A percentile compares a stretch with the other conserved stretches of the same genome.
Evolutionary conservation across 768 basidiomycete genomes (phyloP).

Genomic region (Calocera viscosa): DNA sequence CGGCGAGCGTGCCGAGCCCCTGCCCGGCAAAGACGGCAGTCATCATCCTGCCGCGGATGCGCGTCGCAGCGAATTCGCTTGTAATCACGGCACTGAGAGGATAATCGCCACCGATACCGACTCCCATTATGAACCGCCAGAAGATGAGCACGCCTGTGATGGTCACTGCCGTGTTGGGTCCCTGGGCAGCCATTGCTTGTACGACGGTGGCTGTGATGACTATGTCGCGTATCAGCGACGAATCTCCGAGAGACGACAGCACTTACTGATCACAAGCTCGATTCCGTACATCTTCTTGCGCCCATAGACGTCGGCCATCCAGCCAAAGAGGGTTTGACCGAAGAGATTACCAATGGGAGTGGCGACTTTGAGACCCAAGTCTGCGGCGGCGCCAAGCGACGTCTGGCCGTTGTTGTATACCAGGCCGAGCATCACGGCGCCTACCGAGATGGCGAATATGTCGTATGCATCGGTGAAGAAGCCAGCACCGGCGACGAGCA

Average conservation of each 20-base stretch:
- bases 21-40: constrained; percentile 19
- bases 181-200: constrained; percentile 25
- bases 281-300: constrained; percentile 36
- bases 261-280: constrained; percentile 21
- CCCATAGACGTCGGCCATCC: constrained; percentile 27
- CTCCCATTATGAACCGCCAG: constrained; percentile 19
- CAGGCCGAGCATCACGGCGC: constrained; percentile 15
- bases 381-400: constrained; percentile 14
- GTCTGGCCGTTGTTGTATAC: constrained; percentile 12
- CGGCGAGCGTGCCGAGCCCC: constrained; percentile 15
- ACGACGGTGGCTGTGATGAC: constrained; percentile 30
- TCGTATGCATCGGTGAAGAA: constrained; percentile 24
- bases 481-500: constrained; percentile 10
- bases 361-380: constrained; percentile 29
- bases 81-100: constrained; percentile 19
- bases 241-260: background rate
- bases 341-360: constrained; percentile 29
- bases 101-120: constrained; percentile 18
- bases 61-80: constrained; percentile 19
- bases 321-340: constrained; percentile 28
- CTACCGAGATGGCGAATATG: constrained; percentile 25
- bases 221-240: constrained; percentile 17
- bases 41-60: constrained; percentile 20
- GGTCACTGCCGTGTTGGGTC: constrained; percentile 13
- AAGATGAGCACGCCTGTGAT: constrained; percentile 18